Base-by-base conservation (phyloP, 139 green algal species). In the Coccomyxa sp. region DNA sequence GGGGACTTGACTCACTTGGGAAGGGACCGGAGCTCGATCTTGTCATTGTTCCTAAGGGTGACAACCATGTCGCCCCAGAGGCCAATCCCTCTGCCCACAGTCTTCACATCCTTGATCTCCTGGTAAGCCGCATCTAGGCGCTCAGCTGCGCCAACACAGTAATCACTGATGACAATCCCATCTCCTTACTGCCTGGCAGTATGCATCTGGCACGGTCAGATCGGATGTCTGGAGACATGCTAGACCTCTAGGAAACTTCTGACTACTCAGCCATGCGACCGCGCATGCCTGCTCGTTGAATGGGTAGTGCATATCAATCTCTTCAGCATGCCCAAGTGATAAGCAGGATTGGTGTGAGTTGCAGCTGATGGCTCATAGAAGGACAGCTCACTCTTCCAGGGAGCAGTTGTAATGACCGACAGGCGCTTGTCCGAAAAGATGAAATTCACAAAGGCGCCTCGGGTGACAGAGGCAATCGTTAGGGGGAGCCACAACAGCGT, bases 41-140 rank as follows among this genome's bases (percentile, higher is more conserved):
- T 95, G 80, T 81, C 75, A n/a, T 85, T 89, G 73, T 95, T 89
- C 24, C 77, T 82, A 39, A 98, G 87, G 75, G 85, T 91, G 22
- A 96, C 77, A 38, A 97, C 88, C 94, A 98, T 97, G 87, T 98
- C 94, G 9, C 94, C 94, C 92, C 93, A 98, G 0, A 76, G n/a
- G 6, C 94, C 94, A 16, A 97, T 39, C 7, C 90, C 93, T 27
- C 94, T 84, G 5, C 88, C 87, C 0, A 98, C 86, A 10, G 82
- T 88, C 29, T 88, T 73, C n/a, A 98, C 90, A 41, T 94, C 82
- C 72, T 81, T 82, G 18, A 98, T 90, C 81, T 98, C 90, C 75
- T 94, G 70, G 74, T 86, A 92, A 39, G 81, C 75, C 29, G 81
- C 82, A 39, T 88, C 84, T 39, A 87, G 81, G 81, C 89, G 84